These are phyloP conservation scores for Pterulicium gracile DNA, from an alignment of 1,284 basidiomycete species.

Conservation along the genomic window DNA sequence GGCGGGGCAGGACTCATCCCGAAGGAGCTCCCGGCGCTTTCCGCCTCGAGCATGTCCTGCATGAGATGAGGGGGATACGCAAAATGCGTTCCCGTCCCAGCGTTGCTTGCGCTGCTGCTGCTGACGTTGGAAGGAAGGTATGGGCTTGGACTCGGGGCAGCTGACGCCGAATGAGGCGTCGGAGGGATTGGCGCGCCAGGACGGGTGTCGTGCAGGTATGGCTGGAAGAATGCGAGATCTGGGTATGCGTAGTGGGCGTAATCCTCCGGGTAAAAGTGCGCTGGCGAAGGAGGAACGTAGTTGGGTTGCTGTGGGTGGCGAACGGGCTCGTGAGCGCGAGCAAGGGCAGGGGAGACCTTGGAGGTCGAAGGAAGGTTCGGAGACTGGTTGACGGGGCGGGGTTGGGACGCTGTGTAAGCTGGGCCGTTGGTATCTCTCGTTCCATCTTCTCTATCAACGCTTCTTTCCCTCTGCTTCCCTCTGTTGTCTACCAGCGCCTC, in stretches of 20 bases:
- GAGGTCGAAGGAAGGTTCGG: too few relatives aligned
- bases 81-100: too few relatives aligned
- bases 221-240: conserved; percentile 43
- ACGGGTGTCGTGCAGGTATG: conserved; percentile 44
- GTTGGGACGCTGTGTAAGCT: background rate
- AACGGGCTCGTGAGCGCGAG: too few relatives aligned
- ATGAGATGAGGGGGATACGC: too few relatives aligned
- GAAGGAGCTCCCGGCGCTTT: conserved; percentile 21
- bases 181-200: conserved; percentile 67
- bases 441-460: too few relatives aligned
- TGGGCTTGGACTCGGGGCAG: conserved; percentile 34
- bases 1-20: conserved; percentile 38
- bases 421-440: background rate
- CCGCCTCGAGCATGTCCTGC: conserved; percentile 18
- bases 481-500: background rate
- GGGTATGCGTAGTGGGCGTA: conserved; percentile 42
- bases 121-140: conserved; percentile 19
- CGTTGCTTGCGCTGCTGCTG: conserved; percentile 26
- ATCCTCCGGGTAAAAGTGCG: conserved; percentile 34
- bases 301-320: conserved; percentile 17
- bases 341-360: too few relatives aligned
- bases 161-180: conserved; percentile 61
- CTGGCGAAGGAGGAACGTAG: conserved; percentile 16
- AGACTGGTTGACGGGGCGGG: conserved; percentile 16
- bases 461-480: background rate